Evolutionary conservation across 2,329 filamentous ascomycete genomes (phyloP).

Genomic region (Scolecobasidium constrictum): DNA sequence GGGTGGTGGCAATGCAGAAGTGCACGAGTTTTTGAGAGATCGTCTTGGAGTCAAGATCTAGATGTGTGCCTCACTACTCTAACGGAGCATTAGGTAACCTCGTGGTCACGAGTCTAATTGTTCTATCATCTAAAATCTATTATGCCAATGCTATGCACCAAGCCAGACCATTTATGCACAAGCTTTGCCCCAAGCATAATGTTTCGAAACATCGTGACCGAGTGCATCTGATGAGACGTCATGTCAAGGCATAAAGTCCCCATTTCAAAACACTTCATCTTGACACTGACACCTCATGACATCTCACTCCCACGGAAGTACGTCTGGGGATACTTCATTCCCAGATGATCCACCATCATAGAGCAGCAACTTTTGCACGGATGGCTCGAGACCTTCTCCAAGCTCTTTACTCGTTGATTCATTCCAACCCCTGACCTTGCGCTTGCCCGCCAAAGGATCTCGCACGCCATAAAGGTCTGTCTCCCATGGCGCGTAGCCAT

Average conservation of each 20-base stretch:
- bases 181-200: too few relatives aligned
- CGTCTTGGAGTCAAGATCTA: conserved; percentile 15
- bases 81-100: too few relatives aligned
- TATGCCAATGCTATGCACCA: too few relatives aligned
- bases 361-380: not conserved
- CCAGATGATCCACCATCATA: conserved; percentile 4
- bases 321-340: conserved; percentile 3
- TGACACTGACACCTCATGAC: too few relatives aligned
- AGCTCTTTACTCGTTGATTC: conserved; percentile 1
- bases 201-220: too few relatives aligned
- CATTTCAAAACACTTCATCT: too few relatives aligned
- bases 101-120: too few relatives aligned
- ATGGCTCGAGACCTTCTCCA: not conserved
- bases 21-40: conserved; percentile 23
- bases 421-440: conserved; percentile 4
- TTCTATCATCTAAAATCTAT: too few relatives aligned
- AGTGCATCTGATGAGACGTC: too few relatives aligned
- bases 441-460: not conserved
- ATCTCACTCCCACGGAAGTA: conserved; percentile 7
- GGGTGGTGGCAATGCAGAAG: conserved; percentile 20
- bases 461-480: conserved; percentile 7
- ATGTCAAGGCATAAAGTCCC: not conserved
- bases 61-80: too few relatives aligned
- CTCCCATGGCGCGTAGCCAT: conserved; percentile 5
- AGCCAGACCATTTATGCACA: too few relatives aligned